Evolutionary conservation across 1,284 basidiomycete species (phyloP), one percentile per base, ranked within the genome.

Genomic region (Sparassis latifolia): DNA sequence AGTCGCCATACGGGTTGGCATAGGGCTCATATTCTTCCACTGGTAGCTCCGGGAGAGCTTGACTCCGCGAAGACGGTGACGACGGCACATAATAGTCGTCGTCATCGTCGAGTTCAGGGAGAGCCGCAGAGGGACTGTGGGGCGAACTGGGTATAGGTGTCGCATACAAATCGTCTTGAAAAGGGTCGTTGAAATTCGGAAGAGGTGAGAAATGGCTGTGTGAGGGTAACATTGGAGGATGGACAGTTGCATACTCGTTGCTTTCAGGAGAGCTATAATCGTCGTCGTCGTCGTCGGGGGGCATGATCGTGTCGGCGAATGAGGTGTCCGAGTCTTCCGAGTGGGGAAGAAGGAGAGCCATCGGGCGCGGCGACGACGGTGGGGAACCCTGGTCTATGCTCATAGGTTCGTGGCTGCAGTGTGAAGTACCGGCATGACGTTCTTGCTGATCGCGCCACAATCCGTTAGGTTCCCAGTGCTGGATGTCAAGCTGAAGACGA

Each of bases 91-190:
- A 55, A 12, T 48, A 5, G 3, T 27, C 32, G 28, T 55, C 55
- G 38, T 53, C 50, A 48, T 48, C 49, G 45, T 58, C 48, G 29
- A 49, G 48, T 30, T 59, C 58, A 2, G 46, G 45, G 0, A 52
- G 52, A 1, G 47, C 32, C 28, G 50, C n/a, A n/a, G 44, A 38
- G 2, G 42, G 37, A 33, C 47, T 31, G 29, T 55, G 60, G n/a
- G 60, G 55, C 2, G 60, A 58, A 33, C 55, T 55, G 39, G 60
- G 60, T 10, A 55, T 45, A 28, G 60, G 60, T 1, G 60, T 61
- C 10, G 51, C 49, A 39, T 45, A 57, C 6, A 53, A 38, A 45
- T 55, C 55, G 45, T 53, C 54, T 37, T 55, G 48, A 9, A 38
- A 38, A 38, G 7, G 35, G 35, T 55, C 4, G 42, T 51, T 6